A percentile compares a stretch with the other conserved stretches of the same genome.
Evolutionary conservation across 441 rosid species (phyloP).

Genomic region (Rhodomyrtus psidioides): DNA sequence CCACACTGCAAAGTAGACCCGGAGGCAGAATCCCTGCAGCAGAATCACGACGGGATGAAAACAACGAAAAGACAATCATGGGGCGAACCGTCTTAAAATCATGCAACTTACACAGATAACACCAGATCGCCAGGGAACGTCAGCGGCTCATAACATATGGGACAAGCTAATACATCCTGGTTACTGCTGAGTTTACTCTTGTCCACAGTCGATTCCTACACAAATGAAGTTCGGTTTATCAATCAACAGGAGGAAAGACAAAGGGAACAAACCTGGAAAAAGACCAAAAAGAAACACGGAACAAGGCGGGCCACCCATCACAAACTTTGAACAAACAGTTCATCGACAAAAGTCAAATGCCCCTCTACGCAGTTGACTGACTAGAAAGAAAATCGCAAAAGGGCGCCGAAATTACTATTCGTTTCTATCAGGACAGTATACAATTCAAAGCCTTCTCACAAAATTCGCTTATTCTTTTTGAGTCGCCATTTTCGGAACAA

Average conservation of each 20-base stretch:
- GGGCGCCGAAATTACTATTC: background rate
- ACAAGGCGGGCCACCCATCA: background rate
- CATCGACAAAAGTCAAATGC: background rate
- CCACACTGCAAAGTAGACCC: conserved; percentile 5
- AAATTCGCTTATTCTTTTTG: background rate
- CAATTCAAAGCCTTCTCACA: background rate
- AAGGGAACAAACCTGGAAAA: background rate
- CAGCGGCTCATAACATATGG: conserved; percentile 5
- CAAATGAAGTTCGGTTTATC: background rate
- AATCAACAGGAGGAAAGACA: background rate
- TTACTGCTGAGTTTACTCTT: conserved; percentile 17
- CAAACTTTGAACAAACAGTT: background rate
- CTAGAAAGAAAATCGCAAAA: background rate
- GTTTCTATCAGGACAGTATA: background rate
- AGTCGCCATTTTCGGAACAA: background rate
- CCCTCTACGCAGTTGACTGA: background rate
- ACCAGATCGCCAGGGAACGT: background rate
- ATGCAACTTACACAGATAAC: background rate
- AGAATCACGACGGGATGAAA: background rate
- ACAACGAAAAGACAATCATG: background rate
- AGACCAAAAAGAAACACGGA: background rate
- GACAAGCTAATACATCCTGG: conserved; percentile 9
- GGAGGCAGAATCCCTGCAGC: background rate
- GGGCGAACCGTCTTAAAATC: background rate
- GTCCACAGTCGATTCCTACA: conserved; percentile 30